Percentiles rank a stretch among this genome's conserved stretches.
Evolutionary conservation across 352 stramenopile species (phyloP).

Genomic region (Elongisporangium anandrum): DNA sequence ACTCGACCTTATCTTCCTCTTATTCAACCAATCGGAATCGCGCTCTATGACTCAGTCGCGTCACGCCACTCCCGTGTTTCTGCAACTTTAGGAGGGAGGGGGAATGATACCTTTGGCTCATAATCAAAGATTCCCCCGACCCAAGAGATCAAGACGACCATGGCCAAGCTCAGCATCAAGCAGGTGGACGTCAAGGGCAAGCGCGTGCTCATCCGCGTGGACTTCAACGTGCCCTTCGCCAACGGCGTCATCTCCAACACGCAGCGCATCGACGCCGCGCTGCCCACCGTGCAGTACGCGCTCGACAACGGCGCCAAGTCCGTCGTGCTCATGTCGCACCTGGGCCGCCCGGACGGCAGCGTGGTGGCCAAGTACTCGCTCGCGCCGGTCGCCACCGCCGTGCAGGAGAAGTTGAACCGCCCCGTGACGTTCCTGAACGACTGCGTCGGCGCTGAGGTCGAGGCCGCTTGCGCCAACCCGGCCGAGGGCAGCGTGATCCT

Average conservation of each 20-base stretch:
- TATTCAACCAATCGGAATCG: background rate
- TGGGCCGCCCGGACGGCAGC: slow-evolving; percentile 96
- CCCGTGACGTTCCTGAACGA: slow-evolving; percentile 94
- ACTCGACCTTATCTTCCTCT: background rate
- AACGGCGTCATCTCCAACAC: slow-evolving; percentile 97
- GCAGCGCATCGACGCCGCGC: slow-evolving; percentile 96
- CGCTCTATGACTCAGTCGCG: background rate
- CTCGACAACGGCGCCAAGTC: slow-evolving; percentile 96
- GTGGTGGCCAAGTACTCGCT: slow-evolving; percentile 95
- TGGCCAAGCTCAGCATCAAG: slow-evolving; percentile 88
- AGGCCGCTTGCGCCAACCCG: slow-evolving; percentile 64
- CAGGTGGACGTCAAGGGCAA: slow-evolving; percentile 95
- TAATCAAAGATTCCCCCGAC: background rate
- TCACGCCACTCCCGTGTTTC: background rate
- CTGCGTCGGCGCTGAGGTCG: slow-evolving; percentile 92
- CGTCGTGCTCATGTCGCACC: slow-evolving; percentile 98
- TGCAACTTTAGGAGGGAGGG: background rate
- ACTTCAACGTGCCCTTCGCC: slow-evolving; percentile 99
- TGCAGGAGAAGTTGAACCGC: slow-evolving; percentile 90
- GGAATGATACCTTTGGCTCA: background rate
- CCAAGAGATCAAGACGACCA: slow-evolving; percentile 15
- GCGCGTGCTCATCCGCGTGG: slow-evolving; percentile 98
- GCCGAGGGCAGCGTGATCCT: slow-evolving; percentile 89
- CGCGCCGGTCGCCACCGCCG: slow-evolving; percentile 88
- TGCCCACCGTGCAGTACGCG: slow-evolving; percentile 97